Conservation (phyloP, 495 filamentous ascomycete species). For the Articulospora tetracladia region DNA sequence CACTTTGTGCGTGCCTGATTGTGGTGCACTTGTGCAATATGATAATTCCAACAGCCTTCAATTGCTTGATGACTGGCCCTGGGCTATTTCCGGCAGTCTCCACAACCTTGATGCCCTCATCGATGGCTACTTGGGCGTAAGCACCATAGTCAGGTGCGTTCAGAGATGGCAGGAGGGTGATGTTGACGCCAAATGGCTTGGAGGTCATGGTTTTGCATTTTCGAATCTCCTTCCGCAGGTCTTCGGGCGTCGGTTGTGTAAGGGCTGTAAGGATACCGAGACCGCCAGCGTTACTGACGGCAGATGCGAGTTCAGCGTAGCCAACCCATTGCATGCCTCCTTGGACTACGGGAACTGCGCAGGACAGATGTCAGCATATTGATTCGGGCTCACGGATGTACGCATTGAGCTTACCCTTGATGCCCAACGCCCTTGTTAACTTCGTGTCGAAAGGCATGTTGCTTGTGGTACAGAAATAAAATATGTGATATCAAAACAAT, state of each 20-base stretch:
- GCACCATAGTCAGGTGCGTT: slow-evolving; percentile 87
- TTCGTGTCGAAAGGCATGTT: slow-evolving; percentile 91
- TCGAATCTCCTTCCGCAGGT: slow-evolving; percentile 89
- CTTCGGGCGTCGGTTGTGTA: slow-evolving; percentile 90
- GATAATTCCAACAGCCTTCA: slow-evolving; percentile 74
- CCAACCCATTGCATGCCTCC: slow-evolving; percentile 87
- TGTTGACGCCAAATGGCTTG: slow-evolving; percentile 91
- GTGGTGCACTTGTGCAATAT: slow-evolving; percentile 98
- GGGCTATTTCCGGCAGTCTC: slow-evolving; percentile 97
- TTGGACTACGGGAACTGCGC: slow-evolving; percentile 88
- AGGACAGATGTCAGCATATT: slow-evolving; percentile 19
- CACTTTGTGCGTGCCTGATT: slow-evolving; percentile 86
- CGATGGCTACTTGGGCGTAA: slow-evolving; percentile 89
- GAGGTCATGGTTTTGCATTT: slow-evolving; percentile 80
- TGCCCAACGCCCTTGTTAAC: slow-evolving; percentile 84
- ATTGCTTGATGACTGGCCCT: slow-evolving; percentile 81
- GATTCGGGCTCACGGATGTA: background rate
- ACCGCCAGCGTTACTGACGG: slow-evolving; percentile 93
- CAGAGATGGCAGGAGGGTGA: slow-evolving; percentile 88
- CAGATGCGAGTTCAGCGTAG: slow-evolving; percentile 87
- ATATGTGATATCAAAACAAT: background rate
- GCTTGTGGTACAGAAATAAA: slow-evolving; percentile 4
- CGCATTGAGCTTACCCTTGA: slow-evolving; percentile 55
- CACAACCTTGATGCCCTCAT: slow-evolving; percentile 90
- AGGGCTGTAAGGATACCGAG: slow-evolving; percentile 92